Evolutionary conservation across 1,284 basidiomycete genomes (phyloP).

Genomic region (Apiotrichum akiyoshidainum): DNA sequence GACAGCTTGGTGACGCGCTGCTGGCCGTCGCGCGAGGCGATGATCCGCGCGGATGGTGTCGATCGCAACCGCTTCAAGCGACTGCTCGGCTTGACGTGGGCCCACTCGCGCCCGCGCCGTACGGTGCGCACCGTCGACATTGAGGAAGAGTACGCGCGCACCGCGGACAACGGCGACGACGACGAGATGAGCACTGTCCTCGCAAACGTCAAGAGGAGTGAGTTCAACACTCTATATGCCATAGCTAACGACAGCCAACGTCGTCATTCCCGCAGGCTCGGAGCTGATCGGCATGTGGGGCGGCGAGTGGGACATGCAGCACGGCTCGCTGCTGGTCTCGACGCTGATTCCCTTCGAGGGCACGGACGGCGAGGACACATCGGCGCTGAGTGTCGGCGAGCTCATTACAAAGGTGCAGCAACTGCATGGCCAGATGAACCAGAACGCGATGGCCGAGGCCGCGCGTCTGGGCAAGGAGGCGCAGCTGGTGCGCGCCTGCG

Average conservation of each 20-base stretch:
- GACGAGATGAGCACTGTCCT: slow-evolving; percentile 44
- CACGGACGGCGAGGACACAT: slow-evolving; percentile 48
- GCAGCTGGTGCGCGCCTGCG: slow-evolving; percentile 38
- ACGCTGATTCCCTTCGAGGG: slow-evolving; percentile 51
- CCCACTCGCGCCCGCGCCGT: slow-evolving; percentile 41
- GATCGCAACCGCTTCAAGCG: slow-evolving; percentile 44
- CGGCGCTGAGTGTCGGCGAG: slow-evolving; percentile 48
- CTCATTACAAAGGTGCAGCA: slow-evolving; percentile 47
- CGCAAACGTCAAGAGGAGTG: slow-evolving; percentile 44
- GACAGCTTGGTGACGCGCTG: slow-evolving; percentile 43
- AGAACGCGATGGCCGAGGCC: slow-evolving; percentile 20
- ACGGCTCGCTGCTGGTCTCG: slow-evolving; percentile 48
- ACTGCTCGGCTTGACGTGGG: slow-evolving; percentile 46
- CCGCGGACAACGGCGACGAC: slow-evolving; percentile 32
- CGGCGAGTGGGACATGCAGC: slow-evolving; percentile 50
- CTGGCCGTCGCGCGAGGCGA: slow-evolving; percentile 47
- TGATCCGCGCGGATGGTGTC: slow-evolving; percentile 41
- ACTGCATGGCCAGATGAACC: slow-evolving; percentile 39
- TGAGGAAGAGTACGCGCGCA: slow-evolving; percentile 43
- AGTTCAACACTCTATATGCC: slow-evolving; percentile 14
- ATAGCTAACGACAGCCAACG: slow-evolving; percentile 31
- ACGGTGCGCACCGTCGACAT: slow-evolving; percentile 43
- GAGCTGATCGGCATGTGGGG: slow-evolving; percentile 51
- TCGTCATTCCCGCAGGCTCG: slow-evolving; percentile 46
- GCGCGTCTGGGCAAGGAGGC: slow-evolving; percentile 20